Percentiles rank a stretch among this genome's conserved stretches.
Evolutionary conservation across 495 filamentous ascomycete species (phyloP).

Genomic region (Penicillium ucsense): DNA sequence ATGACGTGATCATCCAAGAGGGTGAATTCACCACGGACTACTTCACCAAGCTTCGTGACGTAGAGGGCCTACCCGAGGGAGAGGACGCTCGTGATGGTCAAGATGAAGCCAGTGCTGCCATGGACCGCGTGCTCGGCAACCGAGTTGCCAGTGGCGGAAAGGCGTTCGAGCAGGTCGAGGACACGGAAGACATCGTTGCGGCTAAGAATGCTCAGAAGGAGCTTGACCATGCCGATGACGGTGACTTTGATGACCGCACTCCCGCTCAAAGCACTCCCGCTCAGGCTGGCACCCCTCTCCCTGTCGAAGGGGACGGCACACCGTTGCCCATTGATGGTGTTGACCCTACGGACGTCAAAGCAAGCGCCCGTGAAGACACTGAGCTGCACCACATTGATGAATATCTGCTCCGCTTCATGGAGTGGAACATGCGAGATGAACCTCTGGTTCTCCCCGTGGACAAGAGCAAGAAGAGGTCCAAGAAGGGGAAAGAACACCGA

Average conservation of each 20-base stretch:
- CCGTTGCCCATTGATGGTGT: neutral
- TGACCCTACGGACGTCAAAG: neutral
- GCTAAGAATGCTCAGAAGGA: slow-evolving; percentile 84
- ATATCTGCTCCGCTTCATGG: slow-evolving; percentile 73
- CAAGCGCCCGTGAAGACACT: neutral
- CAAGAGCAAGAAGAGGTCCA: slow-evolving; percentile 67
- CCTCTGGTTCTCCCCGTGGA: slow-evolving; percentile 71
- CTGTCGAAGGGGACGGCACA: slow-evolving; percentile 9
- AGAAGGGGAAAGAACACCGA: slow-evolving; percentile 63
- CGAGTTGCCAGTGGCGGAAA: slow-evolving; percentile 43
- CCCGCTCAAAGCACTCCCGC: slow-evolving; percentile 33
- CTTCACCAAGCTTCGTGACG: slow-evolving; percentile 63
- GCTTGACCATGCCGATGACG: slow-evolving; percentile 73
- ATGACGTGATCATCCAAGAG: slow-evolving; percentile 97
- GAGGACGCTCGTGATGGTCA: slow-evolving; percentile 43
- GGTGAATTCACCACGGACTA: slow-evolving; percentile 98
- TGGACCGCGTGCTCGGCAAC: slow-evolving; percentile 73
- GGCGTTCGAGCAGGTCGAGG: slow-evolving; percentile 81
- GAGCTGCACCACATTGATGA: slow-evolving; percentile 61
- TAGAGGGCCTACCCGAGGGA: slow-evolving; percentile 58
- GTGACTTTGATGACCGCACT: slow-evolving; percentile 76
- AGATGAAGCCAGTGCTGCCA: slow-evolving; percentile 66
- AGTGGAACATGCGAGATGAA: slow-evolving; percentile 66
- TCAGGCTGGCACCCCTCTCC: slow-evolving; percentile 23
- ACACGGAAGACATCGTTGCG: slow-evolving; percentile 81